A percentile compares a stretch with the other conserved stretches of the same genome.
phyloP scores from a whole-genome alignment of 169 alveolate genomes.

The Plasmodium relictum region DNA sequence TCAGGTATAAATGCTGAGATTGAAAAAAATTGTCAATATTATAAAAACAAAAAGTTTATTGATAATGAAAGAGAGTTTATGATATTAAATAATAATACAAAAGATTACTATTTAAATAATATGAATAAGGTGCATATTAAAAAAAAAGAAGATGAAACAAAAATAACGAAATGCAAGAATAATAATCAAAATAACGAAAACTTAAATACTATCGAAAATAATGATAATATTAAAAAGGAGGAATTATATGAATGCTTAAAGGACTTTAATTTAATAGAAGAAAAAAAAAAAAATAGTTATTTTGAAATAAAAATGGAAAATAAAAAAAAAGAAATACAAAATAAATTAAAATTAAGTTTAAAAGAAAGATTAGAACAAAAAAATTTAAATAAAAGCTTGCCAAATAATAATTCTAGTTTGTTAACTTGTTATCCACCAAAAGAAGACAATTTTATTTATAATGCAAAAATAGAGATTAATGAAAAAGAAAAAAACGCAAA shows the following conservation, averaged over 20 bases:
- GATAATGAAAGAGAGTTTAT: not conserved
- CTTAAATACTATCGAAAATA: not conserved
- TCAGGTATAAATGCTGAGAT: not conserved
- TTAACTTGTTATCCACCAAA: not conserved
- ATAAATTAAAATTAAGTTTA: slow-evolving; percentile 21
- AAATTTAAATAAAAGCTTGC: not conserved
- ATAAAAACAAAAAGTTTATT: not conserved
- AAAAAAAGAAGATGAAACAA: not conserved
- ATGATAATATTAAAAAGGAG: not conserved
- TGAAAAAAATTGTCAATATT: not conserved
- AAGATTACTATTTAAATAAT: not conserved
- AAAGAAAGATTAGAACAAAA: slow-evolving; percentile 28
- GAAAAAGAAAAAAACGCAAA: not conserved
- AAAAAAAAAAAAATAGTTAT: slow-evolving; percentile 1
- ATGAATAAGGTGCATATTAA: not conserved
- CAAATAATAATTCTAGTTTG: slow-evolving; percentile 3
- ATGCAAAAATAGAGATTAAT: no score
- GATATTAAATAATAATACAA: not conserved
- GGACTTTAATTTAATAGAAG: not conserved
- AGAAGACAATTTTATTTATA: not conserved
- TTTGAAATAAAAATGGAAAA: slow-evolving; percentile 12
- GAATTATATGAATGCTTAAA: not conserved
- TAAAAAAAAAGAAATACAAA: slow-evolving; percentile 23
- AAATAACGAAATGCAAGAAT: not conserved
- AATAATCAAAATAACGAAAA: not conserved